Evolutionary conservation across 371 early-diverging fungal genomes (phyloP).

Genomic region (Actinomortierella ambigua): DNA sequence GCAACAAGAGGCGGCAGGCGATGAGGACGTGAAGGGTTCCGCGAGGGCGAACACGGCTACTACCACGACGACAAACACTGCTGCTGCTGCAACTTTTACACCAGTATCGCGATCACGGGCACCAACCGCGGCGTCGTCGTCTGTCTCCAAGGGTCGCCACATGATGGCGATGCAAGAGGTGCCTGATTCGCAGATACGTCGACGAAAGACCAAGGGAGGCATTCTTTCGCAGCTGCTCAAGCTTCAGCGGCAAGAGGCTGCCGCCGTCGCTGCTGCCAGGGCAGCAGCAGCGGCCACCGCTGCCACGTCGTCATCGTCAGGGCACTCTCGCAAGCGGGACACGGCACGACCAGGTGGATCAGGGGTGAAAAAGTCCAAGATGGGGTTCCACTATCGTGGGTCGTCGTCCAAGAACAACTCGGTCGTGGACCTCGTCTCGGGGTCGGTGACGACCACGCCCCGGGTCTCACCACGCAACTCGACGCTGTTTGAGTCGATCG

Average conservation of each 20-base stretch:
- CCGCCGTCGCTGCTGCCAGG: constrained; percentile 20
- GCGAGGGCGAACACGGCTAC: background rate
- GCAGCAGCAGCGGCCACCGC: constrained; percentile 16
- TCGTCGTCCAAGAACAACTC: constrained; percentile 44
- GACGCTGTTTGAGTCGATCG: constrained; percentile 28
- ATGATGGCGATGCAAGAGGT: background rate
- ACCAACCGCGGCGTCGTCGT: no score
- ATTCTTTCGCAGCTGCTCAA: constrained; percentile 34
- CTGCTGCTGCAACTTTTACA: no score
- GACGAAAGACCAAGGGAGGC: constrained; percentile 37
- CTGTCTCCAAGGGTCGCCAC: background rate
- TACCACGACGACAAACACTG: no score
- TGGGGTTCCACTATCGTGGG: constrained; percentile 27
- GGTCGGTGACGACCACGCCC: constrained; percentile 34
- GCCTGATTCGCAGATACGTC: constrained; percentile 14
- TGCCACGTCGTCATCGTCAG: constrained; percentile 3
- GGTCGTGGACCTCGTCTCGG: constrained; percentile 15
- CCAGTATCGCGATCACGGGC: no score
- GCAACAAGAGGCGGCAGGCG: constrained; percentile 12
- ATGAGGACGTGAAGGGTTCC: background rate
- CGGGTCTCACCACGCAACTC: constrained; percentile 34
- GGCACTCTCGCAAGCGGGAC: background rate
- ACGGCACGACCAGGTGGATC: constrained; percentile 4
- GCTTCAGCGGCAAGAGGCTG: constrained; percentile 35
- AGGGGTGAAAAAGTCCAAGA: constrained; percentile 36